phyloP scores from a whole-genome alignment of 2,329 filamentous ascomycete genomes.

The Allantophomopsis cytisporea region DNA sequence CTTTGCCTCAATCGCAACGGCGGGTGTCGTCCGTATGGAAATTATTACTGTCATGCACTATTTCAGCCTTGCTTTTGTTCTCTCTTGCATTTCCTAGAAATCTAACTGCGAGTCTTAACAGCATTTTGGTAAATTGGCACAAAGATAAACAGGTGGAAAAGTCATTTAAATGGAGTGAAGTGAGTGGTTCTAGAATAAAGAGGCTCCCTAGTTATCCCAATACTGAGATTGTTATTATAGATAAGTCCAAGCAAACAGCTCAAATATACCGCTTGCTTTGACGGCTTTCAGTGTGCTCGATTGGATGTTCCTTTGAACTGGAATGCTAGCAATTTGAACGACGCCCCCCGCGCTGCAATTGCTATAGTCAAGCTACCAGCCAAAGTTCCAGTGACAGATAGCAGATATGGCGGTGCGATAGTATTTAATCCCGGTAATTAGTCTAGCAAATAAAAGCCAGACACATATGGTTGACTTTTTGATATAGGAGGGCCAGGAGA shows the following conservation, averaged over 20 bases:
- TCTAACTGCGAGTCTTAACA: too few relatives aligned
- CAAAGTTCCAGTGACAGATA: conserved; percentile 19
- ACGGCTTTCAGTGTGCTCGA: conserved; percentile 21
- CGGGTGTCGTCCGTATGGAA: too few relatives aligned
- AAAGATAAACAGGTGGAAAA: too few relatives aligned
- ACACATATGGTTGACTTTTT: not conserved
- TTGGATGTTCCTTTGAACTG: conserved; percentile 25
- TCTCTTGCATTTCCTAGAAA: too few relatives aligned
- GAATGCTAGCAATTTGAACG: conserved; percentile 12
- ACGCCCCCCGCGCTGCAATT: conserved; percentile 17
- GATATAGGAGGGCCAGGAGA: conserved; percentile 20
- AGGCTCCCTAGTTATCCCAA: too few relatives aligned
- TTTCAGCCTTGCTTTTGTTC: too few relatives aligned
- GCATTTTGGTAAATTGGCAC: too few relatives aligned
- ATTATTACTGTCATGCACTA: too few relatives aligned
- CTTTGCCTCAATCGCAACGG: too few relatives aligned
- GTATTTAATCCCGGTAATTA: conserved; percentile 22
- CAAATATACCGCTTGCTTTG: conserved; percentile 19
- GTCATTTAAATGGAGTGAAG: not conserved
- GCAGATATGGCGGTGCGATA: conserved; percentile 21
- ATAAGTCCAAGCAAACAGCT: conserved; percentile 5
- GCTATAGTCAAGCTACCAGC: conserved; percentile 25
- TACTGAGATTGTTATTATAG: not conserved
- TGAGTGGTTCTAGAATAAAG: not conserved
- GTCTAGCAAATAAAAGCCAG: not conserved